Conservation (phyloP, 169 alveolate species). For the Plasmodium fragile region DNA sequence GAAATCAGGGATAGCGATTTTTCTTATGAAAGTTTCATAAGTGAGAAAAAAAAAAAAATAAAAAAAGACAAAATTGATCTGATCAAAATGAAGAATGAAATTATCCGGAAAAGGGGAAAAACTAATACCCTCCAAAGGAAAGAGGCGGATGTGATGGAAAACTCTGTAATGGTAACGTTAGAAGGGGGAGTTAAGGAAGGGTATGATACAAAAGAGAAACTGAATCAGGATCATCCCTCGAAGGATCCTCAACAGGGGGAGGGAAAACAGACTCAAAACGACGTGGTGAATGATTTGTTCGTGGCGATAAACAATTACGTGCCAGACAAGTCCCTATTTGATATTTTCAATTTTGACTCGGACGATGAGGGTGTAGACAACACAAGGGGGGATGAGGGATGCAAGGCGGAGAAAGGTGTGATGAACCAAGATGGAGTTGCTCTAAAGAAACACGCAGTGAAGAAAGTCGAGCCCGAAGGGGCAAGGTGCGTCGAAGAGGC, state of each 20-base stretch:
- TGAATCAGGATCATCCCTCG: neutral
- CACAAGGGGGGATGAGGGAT: neutral
- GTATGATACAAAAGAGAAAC: neutral
- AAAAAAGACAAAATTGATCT: slow-evolving; percentile 55
- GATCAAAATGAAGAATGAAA: slow-evolving; percentile 52
- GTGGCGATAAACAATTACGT: slow-evolving; percentile 58
- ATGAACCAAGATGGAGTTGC: neutral
- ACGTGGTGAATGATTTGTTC: slow-evolving; percentile 14
- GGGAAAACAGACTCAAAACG: neutral
- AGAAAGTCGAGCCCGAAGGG: neutral
- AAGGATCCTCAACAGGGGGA: neutral
- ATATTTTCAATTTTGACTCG: slow-evolving; percentile 6
- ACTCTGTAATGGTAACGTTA: neutral
- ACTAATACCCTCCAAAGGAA: neutral
- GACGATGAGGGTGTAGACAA: neutral
- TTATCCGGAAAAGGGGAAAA: slow-evolving; percentile 1
- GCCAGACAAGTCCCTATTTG: slow-evolving; percentile 60
- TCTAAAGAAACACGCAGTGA: neutral
- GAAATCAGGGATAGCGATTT: slow-evolving; percentile 75
- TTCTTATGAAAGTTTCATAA: slow-evolving; percentile 70
- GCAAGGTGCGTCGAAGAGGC: neutral
- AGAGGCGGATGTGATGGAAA: neutral
- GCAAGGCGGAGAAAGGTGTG: neutral
- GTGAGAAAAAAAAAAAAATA: slow-evolving; percentile 60
- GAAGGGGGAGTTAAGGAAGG: neutral